A percentile compares a stretch with the other conserved stretches of the same genome.
Conservation (phyloP, 345 rosid genomes). For the Lepidium aucheri region DNA sequence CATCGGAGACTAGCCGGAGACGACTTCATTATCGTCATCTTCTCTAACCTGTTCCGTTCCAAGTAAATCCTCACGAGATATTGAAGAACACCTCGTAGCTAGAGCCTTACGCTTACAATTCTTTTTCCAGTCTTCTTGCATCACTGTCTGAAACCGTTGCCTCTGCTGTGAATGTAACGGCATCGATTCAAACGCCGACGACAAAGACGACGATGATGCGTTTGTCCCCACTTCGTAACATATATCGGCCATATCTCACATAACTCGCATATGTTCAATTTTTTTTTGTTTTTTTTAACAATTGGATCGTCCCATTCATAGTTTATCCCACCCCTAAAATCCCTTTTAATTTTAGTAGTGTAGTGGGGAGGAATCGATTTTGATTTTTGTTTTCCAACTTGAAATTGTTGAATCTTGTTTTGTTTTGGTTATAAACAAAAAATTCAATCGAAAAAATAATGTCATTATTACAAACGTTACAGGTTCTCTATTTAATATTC, state of each 20-base stretch:
- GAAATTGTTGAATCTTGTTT: not conserved
- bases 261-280: not conserved
- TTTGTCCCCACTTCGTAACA: constrained; percentile 43
- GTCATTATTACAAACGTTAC: not conserved
- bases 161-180: constrained; percentile 37
- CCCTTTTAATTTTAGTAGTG: too few relatives aligned
- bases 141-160: constrained; percentile 29
- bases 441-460: not conserved
- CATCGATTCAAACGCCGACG: constrained; percentile 23
- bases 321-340: too few relatives aligned
- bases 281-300: too few relatives aligned
- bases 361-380: too few relatives aligned
- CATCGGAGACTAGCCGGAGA: not conserved
- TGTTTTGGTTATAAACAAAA: not conserved
- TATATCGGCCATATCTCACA: constrained; percentile 41
- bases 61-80: not conserved
- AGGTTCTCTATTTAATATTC: not conserved
- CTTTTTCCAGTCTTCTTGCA: constrained; percentile 11
- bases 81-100: not conserved
- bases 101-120: constrained; percentile 30
- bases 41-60: not conserved
- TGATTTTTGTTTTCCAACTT: not conserved
- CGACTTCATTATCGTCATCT: not conserved
- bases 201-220: constrained; percentile 2
- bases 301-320: too few relatives aligned